Evolutionary conservation across 768 basidiomycete genomes (phyloP), one percentile per base, ranked within the genome.

Genomic region (Suillus discolor): DNA sequence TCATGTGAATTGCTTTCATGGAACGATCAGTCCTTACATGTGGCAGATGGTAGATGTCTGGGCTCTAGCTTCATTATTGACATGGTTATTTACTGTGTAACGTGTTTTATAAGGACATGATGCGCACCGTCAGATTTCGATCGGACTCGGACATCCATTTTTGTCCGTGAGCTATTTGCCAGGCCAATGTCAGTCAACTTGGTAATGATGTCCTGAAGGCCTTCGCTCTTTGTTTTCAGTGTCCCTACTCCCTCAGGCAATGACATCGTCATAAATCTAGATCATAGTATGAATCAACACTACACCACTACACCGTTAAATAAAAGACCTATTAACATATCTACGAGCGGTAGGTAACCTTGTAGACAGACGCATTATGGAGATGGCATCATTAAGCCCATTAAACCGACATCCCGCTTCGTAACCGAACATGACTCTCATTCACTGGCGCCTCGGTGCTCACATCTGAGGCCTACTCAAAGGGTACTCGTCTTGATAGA

Each of bases 381-480:
- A 12, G 11, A 34, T n/a, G 31, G 18, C n/a, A 18, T 55, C 8
- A 12, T 55, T 20, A 1, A 31, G 34, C 6, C 54, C 31, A 55
- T n/a, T 11, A 12, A 55, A 34, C 4, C 31, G 28, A 54, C 6
- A 16, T 18, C 6, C 28, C 1, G 18, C 9, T 31, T 31, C 53
- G 18, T 34, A 55, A 55, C 9, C 8, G 7, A 12, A 55, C 31
- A 20, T 2, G 16, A 41, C 23, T 4, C 15, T 18, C 18, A 41
- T 59, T 16, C 9, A 41, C 16, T 6, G 8, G 25, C 38, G 23
- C 16, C 4, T 6, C 1, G 16, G 28, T 4, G 4, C n/a, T 63
- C 38, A 57, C 4, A 6, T 61, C 13, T 62, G 63, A 44, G 57
- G 63, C 83, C 80, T 55, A 84, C 77, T 44, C 87, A 64, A 16